Evolutionary conservation across 2,329 filamentous ascomycete species (phyloP).

Genomic region (Thielaviopsis euricoi): DNA sequence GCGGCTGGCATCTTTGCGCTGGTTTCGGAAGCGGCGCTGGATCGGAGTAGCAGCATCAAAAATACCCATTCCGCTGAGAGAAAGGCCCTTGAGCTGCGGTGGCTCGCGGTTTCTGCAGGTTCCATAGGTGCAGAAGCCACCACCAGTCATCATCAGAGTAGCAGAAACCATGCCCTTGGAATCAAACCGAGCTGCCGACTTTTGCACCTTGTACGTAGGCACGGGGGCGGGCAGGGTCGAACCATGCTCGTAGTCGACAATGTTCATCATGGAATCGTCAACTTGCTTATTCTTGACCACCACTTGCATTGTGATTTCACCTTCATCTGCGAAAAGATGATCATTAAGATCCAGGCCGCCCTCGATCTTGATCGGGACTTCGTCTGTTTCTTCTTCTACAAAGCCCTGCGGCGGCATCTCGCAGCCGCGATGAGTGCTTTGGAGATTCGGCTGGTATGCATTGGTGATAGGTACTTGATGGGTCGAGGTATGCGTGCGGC

Average conservation of each 20-base stretch:
- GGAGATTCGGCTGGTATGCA: background rate
- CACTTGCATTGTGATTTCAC: background rate
- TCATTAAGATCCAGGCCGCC: background rate
- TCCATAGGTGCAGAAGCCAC: constrained; percentile 8
- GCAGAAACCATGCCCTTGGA: constrained; percentile 7
- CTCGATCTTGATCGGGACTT: background rate
- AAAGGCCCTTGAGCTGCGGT: constrained; percentile 45
- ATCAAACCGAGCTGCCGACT: background rate
- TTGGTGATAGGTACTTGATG: background rate
- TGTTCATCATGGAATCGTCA: background rate
- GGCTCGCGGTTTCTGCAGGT: constrained; percentile 5
- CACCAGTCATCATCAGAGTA: constrained; percentile 6
- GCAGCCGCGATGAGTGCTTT: background rate
- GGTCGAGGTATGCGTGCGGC: background rate
- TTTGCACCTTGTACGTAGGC: background rate
- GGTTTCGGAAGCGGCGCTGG: constrained; percentile 59
- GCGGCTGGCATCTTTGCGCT: constrained; percentile 61
- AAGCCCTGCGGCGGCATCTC: background rate
- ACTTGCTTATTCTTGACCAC: background rate
- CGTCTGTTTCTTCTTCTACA: background rate
- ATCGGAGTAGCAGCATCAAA: constrained; percentile 63
- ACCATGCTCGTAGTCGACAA: constrained; percentile 6
- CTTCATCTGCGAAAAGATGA: too few relatives aligned
- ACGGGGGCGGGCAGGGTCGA: background rate
- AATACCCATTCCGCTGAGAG: constrained; percentile 64